Conservation (phyloP, 2,329 filamentous ascomycete genomes). For the Paecilomyces sp. region DNA sequence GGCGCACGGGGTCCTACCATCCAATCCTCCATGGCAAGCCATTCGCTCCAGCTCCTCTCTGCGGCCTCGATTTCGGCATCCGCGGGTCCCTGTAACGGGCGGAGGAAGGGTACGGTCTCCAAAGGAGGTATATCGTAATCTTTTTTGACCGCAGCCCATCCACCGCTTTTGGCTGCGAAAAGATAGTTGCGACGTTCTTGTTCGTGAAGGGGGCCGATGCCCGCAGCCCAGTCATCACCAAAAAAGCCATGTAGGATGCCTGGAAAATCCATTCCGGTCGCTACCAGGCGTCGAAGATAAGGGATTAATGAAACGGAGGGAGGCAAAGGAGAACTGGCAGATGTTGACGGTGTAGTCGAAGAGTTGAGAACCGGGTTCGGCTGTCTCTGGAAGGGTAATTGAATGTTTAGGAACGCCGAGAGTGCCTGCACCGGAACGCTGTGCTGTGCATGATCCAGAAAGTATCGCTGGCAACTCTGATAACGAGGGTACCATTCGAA, state of each 20-base stretch:
- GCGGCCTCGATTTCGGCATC: constrained; percentile 76
- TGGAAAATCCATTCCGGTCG: constrained; percentile 82
- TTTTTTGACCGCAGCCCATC: constrained; percentile 81
- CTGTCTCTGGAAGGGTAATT: constrained; percentile 72
- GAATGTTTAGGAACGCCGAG: constrained; percentile 86
- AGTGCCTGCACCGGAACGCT: constrained; percentile 76
- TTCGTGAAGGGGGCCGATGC: constrained; percentile 76
- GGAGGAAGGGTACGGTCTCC: constrained; percentile 80
- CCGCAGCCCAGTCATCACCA: constrained; percentile 80
- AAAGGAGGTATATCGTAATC: constrained; percentile 81
- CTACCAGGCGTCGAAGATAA: constrained; percentile 82
- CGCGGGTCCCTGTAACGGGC: constrained; percentile 67
- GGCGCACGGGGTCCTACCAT: constrained; percentile 83
- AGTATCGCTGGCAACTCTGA: constrained; percentile 83
- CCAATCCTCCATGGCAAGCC: constrained; percentile 97
- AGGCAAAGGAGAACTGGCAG: constrained; percentile 32
- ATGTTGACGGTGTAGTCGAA: constrained; percentile 22
- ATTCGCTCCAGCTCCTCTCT: constrained; percentile 84
- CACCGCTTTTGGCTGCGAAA: constrained; percentile 87
- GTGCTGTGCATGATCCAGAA: constrained; percentile 85
- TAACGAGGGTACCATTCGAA: constrained; percentile 91
- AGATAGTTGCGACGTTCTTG: constrained; percentile 89
- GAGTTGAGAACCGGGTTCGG: constrained; percentile 41
- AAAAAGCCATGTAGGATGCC: constrained; percentile 92
- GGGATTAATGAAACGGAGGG: constrained; percentile 65